Base-by-base conservation (phyloP, 2,329 filamentous ascomycete species). In the Fusarium ambrosium region DNA sequence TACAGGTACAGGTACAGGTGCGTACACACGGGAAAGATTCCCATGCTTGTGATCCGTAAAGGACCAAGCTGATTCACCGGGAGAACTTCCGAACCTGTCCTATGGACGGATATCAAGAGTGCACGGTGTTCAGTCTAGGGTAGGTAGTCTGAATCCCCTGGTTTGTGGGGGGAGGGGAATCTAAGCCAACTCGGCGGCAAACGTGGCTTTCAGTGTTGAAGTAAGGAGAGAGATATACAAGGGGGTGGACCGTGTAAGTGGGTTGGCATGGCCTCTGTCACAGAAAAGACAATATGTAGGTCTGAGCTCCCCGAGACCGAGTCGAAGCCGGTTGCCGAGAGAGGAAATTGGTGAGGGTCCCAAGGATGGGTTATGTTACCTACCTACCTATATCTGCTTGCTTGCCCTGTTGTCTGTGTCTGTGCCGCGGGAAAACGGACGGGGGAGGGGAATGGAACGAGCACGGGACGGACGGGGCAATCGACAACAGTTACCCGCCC, bases 281-380 rank as follows among this genome's bases (percentile, higher is more conserved):
- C 37, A n/a, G 4, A n/a, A 22, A 48, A 24, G 16, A 27, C 14
- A 51, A 51, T 24, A 24, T 24, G 27, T 27, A 29, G 16, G 53
- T 8, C 29, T 24, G n/a, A 16, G 48, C 43, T 43, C 11, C 6
- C 18, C 39, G 39, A 43, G n/a, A 20, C 36, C 56, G 34, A 58
- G 51, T 45, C 48, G 36, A 56, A 56, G 62, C 27, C 39, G 16
- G 16, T 36, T 64, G 34, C 37, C 27, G 11, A 45, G 32, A 64
- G n/a, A 59, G 62, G 62, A 45, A 58, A 60, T 60, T 48, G 62
- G 48, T 48, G 39, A 61, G 58, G 18, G 58, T 43, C 48, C 8
- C 48, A n/a, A 53, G 48, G 48, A 51, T 51, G 24, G 5, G 16
- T 32, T 32, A 32, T 16, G 20, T 3, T 13, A 14, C 20, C 20